Base-by-base conservation (phyloP, 2,329 filamentous ascomycete species). In the Sclerotinia subarctica region DNA sequence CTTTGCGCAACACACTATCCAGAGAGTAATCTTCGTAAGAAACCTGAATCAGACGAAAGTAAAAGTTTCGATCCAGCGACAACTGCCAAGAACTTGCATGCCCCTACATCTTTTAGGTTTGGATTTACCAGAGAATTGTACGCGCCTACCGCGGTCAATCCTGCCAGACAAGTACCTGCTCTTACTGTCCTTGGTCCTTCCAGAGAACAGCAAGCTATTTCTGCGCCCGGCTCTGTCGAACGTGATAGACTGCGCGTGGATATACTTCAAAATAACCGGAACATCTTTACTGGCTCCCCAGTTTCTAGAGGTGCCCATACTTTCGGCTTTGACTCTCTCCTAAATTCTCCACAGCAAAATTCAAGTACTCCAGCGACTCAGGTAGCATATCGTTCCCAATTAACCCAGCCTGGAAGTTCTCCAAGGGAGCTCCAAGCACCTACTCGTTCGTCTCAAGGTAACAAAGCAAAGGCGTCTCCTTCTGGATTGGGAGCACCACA, bases 271-370 rank as follows among this genome's bases (percentile, higher is more conserved):
- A 49, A 10, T 32, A 47, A 60, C 24, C 46, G 32, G 5, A 63
- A 29, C 32, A 66, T 60, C 19, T 59, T n/a, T 32, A 66, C 13
- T n/a, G 64, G 64, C n/a, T 52, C 64, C 17, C 64, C 64, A 42
- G 44, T 60, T 29, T 51, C 64, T 13, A 58, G 44, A 60, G 46
- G 44, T 42, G 42, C 32, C 26, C 17, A 17, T n/a, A 49, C 24
- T 7, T 38, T 38, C 29, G 29, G 17, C 17, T 51, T 21, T 13
- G 32, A 51, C 21, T 24, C 29, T 19, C 38, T 29, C 1, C 24
- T 58, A 0, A 47, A 38, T 24, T 29, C 21, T 17, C 54, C 29
- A 4, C n/a, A 49, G 17, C 46, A 21, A 42, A 42, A 38, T 19
- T 60, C 8, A 5, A 47, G 11, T 11, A 11, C 46, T 51, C n/a